Evolutionary conservation across 371 early-diverging fungal genomes (phyloP), one percentile per base, ranked within the genome.

Genomic region (Syncephalis fuscata): DNA sequence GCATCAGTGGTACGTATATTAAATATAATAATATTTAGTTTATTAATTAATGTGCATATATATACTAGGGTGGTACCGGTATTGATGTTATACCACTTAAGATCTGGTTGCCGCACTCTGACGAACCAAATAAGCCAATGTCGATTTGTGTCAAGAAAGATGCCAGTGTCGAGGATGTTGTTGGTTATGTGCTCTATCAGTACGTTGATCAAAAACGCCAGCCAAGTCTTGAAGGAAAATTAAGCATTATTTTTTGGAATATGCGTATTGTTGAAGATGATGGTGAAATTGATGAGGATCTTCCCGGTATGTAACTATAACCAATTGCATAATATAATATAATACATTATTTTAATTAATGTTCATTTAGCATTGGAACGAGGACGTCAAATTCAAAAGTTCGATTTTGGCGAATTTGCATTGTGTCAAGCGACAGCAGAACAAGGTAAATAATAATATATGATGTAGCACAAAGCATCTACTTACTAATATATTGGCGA

Each of bases 271-370:
- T 84, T 1, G 95, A 92, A 57, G 92, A 91, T 48, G 92, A 90
- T 68, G 95, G 95, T 15, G 77, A 76, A 36, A 81, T 94, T 45
- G 97, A 96, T 56, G 92, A 92, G 36, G 94, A 92, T 62, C 78
- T 96, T 55, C 95, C 95, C 38, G 91, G 86, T 85, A 70, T 52
- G 44, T 47, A 15, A n/a, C 27, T 19, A 48, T 46, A 9, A 15
- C 39, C 10, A 32, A 23, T 46, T 15, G 23, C 44, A 2, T 32
- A 26, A 23, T 25, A 24, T 11, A n/a, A 15, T 27, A 26, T 43
- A 3, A 17, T 38, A 10, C 26, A 38, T 36, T 23, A 39, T 22
- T 53, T 32, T 21, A 24, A 24, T 26, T 16, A 37, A 27, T 40
- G 40, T 32, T 27, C 20, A 24, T 16, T 23, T 54, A 83, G 88